These are phyloP conservation scores for Zea luxurians DNA, from an alignment of 176 grass and related monocot species.

Conservation along the genomic window DNA sequence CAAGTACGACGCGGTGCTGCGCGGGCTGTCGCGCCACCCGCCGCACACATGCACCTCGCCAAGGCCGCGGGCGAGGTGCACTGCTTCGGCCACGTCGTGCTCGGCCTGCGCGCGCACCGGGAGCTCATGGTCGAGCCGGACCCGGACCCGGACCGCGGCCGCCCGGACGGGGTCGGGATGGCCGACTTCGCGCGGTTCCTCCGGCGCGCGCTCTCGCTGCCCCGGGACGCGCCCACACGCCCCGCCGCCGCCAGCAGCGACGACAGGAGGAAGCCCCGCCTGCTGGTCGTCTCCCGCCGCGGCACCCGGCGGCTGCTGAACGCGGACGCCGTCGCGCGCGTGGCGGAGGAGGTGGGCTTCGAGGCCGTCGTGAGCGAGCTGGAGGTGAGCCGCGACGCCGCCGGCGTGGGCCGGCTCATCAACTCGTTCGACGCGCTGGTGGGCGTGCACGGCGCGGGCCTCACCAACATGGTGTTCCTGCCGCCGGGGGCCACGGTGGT, in stretches of 20 bases:
- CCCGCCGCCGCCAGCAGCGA: neutral
- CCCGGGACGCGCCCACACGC: constrained; percentile 43
- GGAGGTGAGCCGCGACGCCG: constrained; percentile 16
- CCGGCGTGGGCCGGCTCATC: constrained; percentile 40
- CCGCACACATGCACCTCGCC: constrained; percentile 39
- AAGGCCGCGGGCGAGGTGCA: constrained; percentile 48
- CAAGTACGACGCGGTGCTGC: constrained; percentile 66
- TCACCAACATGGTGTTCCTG: constrained; percentile 88
- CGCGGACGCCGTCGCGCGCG: constrained; percentile 36
- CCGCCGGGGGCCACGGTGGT: constrained; percentile 61
- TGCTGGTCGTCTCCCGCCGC: constrained; percentile 65
- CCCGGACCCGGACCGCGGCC: too few relatives aligned
- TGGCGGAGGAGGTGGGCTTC: constrained; percentile 60
- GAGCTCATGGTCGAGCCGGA: constrained; percentile 67
- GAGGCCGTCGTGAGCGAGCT: constrained; percentile 63
- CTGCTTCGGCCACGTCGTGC: constrained; percentile 56
- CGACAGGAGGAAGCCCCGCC: constrained; percentile 35
- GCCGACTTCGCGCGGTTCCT: constrained; percentile 73
- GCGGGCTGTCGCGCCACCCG: constrained; percentile 52
- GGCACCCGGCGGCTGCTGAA: constrained; percentile 63
- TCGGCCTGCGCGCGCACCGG: constrained; percentile 67
- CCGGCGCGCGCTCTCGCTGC: constrained; percentile 54
- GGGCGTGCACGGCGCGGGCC: constrained; percentile 83
- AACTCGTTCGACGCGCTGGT: constrained; percentile 78
- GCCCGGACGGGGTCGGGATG: constrained; percentile 38